Evolutionary conservation across 305 asterid species (phyloP).

Genomic region (Coffea humblotiana): DNA sequence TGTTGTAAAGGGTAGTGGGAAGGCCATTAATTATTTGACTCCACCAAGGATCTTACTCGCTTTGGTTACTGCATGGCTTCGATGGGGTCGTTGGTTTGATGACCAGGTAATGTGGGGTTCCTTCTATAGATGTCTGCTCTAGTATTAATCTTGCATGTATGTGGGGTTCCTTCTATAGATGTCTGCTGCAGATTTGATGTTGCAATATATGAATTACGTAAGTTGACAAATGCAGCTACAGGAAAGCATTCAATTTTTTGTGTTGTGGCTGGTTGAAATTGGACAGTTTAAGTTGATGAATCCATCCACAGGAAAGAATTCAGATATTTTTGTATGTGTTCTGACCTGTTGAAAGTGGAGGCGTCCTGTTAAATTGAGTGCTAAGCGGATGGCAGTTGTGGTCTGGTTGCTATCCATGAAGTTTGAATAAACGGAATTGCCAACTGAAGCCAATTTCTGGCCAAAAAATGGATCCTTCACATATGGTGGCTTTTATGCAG

Average conservation of each 20-base stretch:
- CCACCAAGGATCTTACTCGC: conserved; percentile 95
- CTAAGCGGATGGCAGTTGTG: background rate
- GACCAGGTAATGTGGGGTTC: conserved; percentile 55
- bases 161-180: background rate
- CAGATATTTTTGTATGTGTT: background rate
- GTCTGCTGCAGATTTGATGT: background rate
- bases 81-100: conserved; percentile 97
- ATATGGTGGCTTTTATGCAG: too few species aligned
- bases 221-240: background rate
- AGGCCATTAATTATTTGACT: conserved; percentile 85
- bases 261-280: background rate
- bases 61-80: conserved; percentile 89
- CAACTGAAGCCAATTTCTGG: too few species aligned
- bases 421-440: background rate
- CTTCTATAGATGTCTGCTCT: background rate
- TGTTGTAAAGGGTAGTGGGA: conserved; percentile 93
- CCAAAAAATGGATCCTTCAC: too few species aligned
- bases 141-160: background rate
- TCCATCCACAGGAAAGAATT: background rate
- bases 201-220: background rate
- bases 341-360: background rate
- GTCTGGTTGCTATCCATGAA: background rate
- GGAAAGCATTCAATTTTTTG: background rate
- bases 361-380: background rate
- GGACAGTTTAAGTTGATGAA: conserved; percentile 1